Evolutionary conservation across 2,329 filamentous ascomycete species (phyloP).

Genomic region (Laburnicola sp.): DNA sequence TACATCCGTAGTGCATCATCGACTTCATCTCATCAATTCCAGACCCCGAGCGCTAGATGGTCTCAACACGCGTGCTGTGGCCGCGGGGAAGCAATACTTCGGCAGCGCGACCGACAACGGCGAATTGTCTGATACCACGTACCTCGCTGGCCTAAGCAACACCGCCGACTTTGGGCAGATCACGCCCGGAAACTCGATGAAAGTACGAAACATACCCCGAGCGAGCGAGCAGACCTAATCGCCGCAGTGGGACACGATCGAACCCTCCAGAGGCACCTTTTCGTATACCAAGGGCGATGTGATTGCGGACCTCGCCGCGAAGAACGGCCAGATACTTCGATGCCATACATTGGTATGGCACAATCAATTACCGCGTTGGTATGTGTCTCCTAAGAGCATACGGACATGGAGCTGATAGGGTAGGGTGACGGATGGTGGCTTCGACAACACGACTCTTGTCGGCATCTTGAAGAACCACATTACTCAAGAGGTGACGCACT

Average conservation of each 20-base stretch:
- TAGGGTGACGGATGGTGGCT: slow-evolving; percentile 29
- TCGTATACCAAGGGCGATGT: slow-evolving; percentile 34
- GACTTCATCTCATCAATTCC: slow-evolving; percentile 3
- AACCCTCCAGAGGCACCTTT: slow-evolving; percentile 35
- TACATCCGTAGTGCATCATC: background rate
- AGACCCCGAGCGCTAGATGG: slow-evolving; percentile 25
- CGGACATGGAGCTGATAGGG: slow-evolving; percentile 34
- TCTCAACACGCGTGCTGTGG: slow-evolving; percentile 26
- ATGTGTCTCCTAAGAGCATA: slow-evolving; percentile 54
- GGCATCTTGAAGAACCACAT: slow-evolving; percentile 49
- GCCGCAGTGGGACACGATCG: slow-evolving; percentile 35
- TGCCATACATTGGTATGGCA: slow-evolving; percentile 51
- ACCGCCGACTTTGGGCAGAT: slow-evolving; percentile 30
- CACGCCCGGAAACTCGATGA: slow-evolving; percentile 29
- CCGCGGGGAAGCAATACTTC: slow-evolving; percentile 30
- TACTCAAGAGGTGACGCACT: slow-evolving; percentile 44
- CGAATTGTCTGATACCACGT: slow-evolving; percentile 23
- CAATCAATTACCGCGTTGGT: slow-evolving; percentile 47
- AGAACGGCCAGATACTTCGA: slow-evolving; percentile 40
- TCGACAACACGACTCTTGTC: slow-evolving; percentile 48
- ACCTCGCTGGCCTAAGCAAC: slow-evolving; percentile 24
- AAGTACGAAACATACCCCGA: slow-evolving; percentile 10
- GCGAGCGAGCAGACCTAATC: background rate
- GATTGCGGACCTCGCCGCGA: slow-evolving; percentile 31
- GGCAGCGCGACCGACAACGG: slow-evolving; percentile 32